Evolutionary conservation across 2,329 filamentous ascomycete genomes (phyloP).

Genomic region (Neofusicoccum kwambonambiense): DNA sequence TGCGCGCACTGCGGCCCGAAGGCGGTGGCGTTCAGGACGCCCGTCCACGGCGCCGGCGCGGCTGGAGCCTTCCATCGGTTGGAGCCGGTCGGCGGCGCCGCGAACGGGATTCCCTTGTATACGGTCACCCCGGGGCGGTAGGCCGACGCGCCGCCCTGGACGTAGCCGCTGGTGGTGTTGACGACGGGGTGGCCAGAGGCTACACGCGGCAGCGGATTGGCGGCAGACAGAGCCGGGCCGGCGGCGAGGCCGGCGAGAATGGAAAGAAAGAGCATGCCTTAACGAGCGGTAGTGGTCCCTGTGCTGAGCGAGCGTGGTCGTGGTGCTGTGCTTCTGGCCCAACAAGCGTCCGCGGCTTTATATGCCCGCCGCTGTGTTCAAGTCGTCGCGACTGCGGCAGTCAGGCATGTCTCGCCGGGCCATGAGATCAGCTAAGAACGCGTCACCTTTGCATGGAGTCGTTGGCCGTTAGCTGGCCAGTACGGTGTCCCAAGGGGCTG

Average conservation of each 20-base stretch:
- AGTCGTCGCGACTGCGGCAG: too few relatives aligned
- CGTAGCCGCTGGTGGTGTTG: neutral
- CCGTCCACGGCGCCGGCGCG: constrained; percentile 6
- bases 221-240: neutral
- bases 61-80: constrained; percentile 6
- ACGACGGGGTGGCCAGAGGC: neutral
- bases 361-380: too few relatives aligned
- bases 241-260: neutral
- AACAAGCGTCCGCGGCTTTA: too few relatives aligned
- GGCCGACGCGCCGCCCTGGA: neutral
- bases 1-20: constrained; percentile 19
- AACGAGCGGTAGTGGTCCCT: too few relatives aligned
- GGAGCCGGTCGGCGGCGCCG: constrained; percentile 18
- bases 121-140: neutral
- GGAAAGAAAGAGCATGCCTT: neutral
- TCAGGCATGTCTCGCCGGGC: too few relatives aligned
- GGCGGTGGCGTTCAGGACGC: constrained; percentile 3
- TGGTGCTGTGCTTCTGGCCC: too few relatives aligned
- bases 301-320: too few relatives aligned
- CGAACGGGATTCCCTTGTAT: constrained; percentile 16
- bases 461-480: too few relatives aligned
- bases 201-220: too few relatives aligned
- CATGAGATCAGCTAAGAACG: too few relatives aligned
- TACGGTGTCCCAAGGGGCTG: too few relatives aligned
- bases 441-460: too few relatives aligned